phyloP scores from a whole-genome alignment of 495 filamentous ascomycete species.

The Acidomyces sp. region DNA sequence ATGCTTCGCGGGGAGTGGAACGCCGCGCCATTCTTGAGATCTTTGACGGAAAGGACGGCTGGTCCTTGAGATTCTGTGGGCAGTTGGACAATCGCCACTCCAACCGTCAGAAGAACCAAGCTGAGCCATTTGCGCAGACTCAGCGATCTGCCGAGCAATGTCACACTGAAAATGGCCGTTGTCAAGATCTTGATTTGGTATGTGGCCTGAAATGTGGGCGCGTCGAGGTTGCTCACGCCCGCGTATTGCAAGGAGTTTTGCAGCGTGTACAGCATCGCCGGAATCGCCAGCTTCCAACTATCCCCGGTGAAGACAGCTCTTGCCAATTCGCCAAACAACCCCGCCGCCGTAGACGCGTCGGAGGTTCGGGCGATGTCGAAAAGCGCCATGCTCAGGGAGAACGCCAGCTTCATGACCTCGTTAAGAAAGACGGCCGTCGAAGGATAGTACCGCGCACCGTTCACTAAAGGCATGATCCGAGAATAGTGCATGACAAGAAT shows the following conservation, averaged over 20 bases:
- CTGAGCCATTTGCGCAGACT: slow-evolving; percentile 62
- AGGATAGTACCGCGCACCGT: slow-evolving; percentile 75
- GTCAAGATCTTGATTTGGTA: slow-evolving; percentile 89
- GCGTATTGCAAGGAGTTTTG: slow-evolving; percentile 89
- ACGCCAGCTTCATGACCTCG: slow-evolving; percentile 78
- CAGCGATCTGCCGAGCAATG: slow-evolving; percentile 57
- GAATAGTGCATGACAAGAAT: slow-evolving; percentile 88
- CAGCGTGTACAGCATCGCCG: slow-evolving; percentile 75
- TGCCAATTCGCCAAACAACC: slow-evolving; percentile 67
- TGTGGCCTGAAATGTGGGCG: slow-evolving; percentile 82
- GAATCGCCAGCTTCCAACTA: slow-evolving; percentile 90
- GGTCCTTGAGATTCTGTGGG: slow-evolving; percentile 36
- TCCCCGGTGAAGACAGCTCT: slow-evolving; percentile 77
- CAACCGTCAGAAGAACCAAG: slow-evolving; percentile 64
- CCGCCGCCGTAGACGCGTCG: slow-evolving; percentile 62
- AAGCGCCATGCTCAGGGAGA: slow-evolving; percentile 73
- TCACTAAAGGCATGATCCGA: slow-evolving; percentile 69
- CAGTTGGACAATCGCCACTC: slow-evolving; percentile 79
- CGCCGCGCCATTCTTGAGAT: slow-evolving; percentile 27
- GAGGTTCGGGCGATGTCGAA: slow-evolving; percentile 67
- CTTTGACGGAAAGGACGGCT: slow-evolving; percentile 16
- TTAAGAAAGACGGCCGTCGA: slow-evolving; percentile 92
- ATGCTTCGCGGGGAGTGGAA: slow-evolving; percentile 65
- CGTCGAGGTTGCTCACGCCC: slow-evolving; percentile 78
- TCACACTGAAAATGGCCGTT: slow-evolving; percentile 76